Percentiles rank a stretch among this genome's conserved stretches.
Conservation (phyloP, 2,329 filamentous ascomycete genomes). For the Exophiala sp. region DNA sequence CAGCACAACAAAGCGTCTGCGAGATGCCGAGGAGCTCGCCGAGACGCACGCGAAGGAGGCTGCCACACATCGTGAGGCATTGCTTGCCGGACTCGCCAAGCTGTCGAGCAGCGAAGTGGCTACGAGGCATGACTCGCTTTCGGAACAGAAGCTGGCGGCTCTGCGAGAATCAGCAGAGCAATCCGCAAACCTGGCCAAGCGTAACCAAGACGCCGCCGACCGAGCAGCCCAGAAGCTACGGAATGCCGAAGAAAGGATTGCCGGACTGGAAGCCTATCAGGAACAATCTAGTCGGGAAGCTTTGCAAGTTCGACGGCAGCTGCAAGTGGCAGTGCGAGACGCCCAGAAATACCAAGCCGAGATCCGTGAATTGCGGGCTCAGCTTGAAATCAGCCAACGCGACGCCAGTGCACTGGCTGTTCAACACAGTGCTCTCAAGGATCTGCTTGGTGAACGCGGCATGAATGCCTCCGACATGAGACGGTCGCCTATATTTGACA, state of each 20-base stretch:
- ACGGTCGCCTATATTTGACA: constrained; percentile 63
- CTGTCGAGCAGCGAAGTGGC: constrained; percentile 46
- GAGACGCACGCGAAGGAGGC: constrained; percentile 86
- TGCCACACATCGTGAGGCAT: constrained; percentile 71
- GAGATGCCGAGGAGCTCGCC: constrained; percentile 80
- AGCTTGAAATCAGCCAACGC: constrained; percentile 77
- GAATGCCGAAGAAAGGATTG: constrained; percentile 91
- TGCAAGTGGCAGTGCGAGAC: constrained; percentile 78
- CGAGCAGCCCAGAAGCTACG: constrained; percentile 80
- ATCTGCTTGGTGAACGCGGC: constrained; percentile 82
- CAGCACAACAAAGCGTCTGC: constrained; percentile 63
- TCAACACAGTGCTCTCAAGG: constrained; percentile 88
- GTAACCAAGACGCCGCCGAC: constrained; percentile 85
- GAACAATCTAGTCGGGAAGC: constrained; percentile 94
- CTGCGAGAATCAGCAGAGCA: constrained; percentile 74
- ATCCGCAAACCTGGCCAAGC: constrained; percentile 73
- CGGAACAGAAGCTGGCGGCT: constrained; percentile 56
- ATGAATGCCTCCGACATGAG: constrained; percentile 69
- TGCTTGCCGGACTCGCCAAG: constrained; percentile 76
- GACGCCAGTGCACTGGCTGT: constrained; percentile 91
- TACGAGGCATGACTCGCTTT: constrained; percentile 45
- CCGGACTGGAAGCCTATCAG: constrained; percentile 91
- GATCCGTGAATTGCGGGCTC: constrained; percentile 74
- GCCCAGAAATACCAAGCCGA: constrained; percentile 72
- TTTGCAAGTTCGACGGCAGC: constrained; percentile 78